phyloP scores from a whole-genome alignment of 148 eudicot genomes.

The Simmondsia chinensis region DNA sequence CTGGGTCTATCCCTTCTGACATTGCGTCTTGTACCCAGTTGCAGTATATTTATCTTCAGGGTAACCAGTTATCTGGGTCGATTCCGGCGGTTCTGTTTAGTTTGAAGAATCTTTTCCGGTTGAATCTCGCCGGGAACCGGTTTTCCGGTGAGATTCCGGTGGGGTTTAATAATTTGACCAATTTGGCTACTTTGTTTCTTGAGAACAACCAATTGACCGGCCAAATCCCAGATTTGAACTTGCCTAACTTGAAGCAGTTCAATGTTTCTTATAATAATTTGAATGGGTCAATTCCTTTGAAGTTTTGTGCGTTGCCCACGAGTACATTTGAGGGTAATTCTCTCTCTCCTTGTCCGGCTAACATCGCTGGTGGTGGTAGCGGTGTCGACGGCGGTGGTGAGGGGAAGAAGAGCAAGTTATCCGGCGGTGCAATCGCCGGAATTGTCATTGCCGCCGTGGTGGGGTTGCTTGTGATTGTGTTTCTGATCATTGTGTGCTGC shows the following conservation, averaged over 20 bases:
- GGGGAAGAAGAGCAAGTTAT: constrained; percentile 34
- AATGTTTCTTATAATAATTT: constrained; percentile 51
- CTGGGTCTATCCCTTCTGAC: constrained; percentile 48
- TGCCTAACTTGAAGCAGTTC: constrained; percentile 29
- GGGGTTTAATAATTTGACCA: constrained; percentile 32
- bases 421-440: constrained; percentile 66
- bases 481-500: constrained; percentile 26
- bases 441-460: constrained; percentile 57
- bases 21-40: constrained; percentile 26
- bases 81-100: constrained; percentile 33
- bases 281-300: constrained; percentile 39
- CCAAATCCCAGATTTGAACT: constrained; percentile 37
- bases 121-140: constrained; percentile 42
- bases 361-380: neutral
- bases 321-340: constrained; percentile 47
- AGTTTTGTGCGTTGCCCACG: constrained; percentile 22
- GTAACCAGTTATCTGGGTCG: constrained; percentile 42
- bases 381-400: neutral
- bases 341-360: constrained; percentile 33
- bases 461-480: constrained; percentile 27
- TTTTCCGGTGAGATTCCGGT: constrained; percentile 51
- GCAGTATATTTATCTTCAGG: constrained; percentile 46
- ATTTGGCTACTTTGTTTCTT: constrained; percentile 38
- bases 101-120: constrained; percentile 29
- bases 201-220: constrained; percentile 50